A percentile compares a stretch with the other conserved stretches of the same genome.
These are phyloP conservation scores for Colletotrichum godetiae DNA, from an alignment of 2,329 filamentous ascomycete species.

Conservation along the genomic window DNA sequence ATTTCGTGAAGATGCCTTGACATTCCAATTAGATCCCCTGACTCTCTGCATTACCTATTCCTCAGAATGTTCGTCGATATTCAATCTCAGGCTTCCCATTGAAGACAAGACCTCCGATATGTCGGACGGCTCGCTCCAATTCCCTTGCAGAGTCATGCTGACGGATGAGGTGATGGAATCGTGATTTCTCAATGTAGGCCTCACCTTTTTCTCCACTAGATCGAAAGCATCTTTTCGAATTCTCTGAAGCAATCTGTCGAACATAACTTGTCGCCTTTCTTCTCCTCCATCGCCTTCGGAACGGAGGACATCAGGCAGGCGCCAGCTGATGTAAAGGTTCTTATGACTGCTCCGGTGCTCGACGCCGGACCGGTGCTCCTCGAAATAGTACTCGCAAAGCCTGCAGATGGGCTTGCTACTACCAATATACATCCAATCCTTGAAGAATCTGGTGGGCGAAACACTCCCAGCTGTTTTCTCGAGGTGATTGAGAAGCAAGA, in stretches of 20 bases:
- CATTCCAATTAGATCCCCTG: not conserved
- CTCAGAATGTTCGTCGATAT: not conserved
- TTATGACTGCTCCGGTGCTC: constrained; percentile 45
- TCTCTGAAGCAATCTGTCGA: not conserved
- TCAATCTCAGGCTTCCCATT: not conserved
- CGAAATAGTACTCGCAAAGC: constrained; percentile 52
- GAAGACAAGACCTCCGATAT: not conserved
- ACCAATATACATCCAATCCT: constrained; percentile 49
- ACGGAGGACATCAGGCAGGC: constrained; percentile 43
- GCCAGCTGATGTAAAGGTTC: constrained; percentile 53
- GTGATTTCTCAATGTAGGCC: not conserved
- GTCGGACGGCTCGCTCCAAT: not conserved
- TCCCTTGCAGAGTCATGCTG: not conserved
- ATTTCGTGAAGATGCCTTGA: not conserved
- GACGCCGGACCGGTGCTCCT: constrained; percentile 37
- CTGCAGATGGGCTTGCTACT: constrained; percentile 53
- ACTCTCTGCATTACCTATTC: not conserved
- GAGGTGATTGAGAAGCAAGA: constrained; percentile 35
- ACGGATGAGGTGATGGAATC: constrained; percentile 3
- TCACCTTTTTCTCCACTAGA: not conserved
- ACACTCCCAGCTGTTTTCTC: not conserved
- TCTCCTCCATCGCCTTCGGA: not conserved
- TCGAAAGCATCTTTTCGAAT: not conserved
- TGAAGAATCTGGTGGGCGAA: constrained; percentile 44
- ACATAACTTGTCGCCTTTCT: not conserved